A percentile compares a stretch with the other conserved stretches of the same genome.
Evolutionary conservation across 192 early-diverging fungal species (phyloP).

Genomic region (Dimargaris cristalligena): DNA sequence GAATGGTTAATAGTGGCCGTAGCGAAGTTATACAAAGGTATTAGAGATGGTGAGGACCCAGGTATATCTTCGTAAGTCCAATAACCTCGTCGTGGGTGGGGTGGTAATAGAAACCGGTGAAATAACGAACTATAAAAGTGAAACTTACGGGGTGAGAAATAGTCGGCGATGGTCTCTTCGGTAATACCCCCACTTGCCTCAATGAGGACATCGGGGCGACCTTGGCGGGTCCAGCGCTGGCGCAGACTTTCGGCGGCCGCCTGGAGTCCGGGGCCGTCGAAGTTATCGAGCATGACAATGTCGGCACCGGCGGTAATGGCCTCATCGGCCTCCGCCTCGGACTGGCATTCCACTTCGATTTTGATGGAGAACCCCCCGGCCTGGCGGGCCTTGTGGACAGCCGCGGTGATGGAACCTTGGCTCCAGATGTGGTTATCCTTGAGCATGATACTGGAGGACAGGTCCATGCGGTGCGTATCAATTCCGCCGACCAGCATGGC

Average conservation of each 20-base stretch:
- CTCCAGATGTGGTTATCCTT: conserved; percentile 99
- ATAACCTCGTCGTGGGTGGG: too few relatives aligned
- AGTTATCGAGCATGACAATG: conserved; percentile 97
- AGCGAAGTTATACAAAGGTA: too few relatives aligned
- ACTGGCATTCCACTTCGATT: conserved; percentile 93
- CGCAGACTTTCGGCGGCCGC: conserved; percentile 56
- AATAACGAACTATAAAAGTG: too few relatives aligned
- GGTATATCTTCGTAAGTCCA: too few relatives aligned
- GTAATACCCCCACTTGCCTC: conserved; percentile 96
- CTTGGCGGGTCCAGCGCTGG: conserved; percentile 41
- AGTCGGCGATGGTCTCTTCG: conserved; percentile 58
- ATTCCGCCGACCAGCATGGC: conserved; percentile 92
- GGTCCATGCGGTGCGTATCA: conserved; percentile 92
- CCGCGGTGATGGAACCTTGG: conserved; percentile 79
- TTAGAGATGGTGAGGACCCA: too few relatives aligned
- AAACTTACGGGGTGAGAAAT: conserved; percentile 67
- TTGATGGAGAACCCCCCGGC: conserved; percentile 86
- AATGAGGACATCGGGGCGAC: conserved; percentile 52
- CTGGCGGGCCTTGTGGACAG: conserved; percentile 57
- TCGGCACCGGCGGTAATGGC: conserved; percentile 92
- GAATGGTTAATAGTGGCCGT: too few relatives aligned
- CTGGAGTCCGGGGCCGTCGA: conserved; percentile 49
- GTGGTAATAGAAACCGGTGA: too few relatives aligned
- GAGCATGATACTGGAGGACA: conserved; percentile 97
- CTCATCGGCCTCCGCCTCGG: conserved; percentile 83